phyloP scores from a whole-genome alignment of 257 asterid genomes.

The Lycium ferocissimum region DNA sequence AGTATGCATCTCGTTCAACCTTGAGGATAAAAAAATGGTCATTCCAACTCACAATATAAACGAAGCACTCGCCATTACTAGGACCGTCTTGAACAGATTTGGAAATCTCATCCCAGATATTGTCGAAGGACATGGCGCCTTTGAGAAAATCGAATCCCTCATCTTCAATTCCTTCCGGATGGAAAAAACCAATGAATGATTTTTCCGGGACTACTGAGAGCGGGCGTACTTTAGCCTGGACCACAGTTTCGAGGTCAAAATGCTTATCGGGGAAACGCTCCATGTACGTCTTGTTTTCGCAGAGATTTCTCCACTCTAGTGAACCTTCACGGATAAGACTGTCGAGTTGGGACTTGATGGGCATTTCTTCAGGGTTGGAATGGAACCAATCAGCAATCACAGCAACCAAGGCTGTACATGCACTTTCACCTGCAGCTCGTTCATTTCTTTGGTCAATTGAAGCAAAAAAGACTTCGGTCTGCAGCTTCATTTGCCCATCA shows the following conservation, averaged over 20 bases:
- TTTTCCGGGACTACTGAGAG: constrained; percentile 67
- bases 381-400: constrained; percentile 84
- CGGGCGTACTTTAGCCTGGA: constrained; percentile 67
- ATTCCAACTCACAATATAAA: constrained; percentile 86
- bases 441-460: constrained; percentile 89
- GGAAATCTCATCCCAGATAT: constrained; percentile 80
- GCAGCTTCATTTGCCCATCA: constrained; percentile 71
- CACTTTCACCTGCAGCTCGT: constrained; percentile 88
- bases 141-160: constrained; percentile 65
- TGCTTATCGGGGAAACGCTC: constrained; percentile 84
- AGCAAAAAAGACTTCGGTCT: constrained; percentile 77
- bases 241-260: constrained; percentile 83
- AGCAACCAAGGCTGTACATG: constrained; percentile 86
- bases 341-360: constrained; percentile 83
- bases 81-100: constrained; percentile 34
- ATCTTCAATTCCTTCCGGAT: constrained; percentile 66
- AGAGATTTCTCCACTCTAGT: constrained; percentile 83
- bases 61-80: constrained; percentile 34
- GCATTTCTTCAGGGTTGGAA: constrained; percentile 58
- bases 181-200: constrained; percentile 82
- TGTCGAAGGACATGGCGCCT: constrained; percentile 83
- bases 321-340: constrained; percentile 88
- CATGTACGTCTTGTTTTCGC: constrained; percentile 58
- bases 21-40: constrained; percentile 81
- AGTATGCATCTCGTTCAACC: constrained; percentile 70